A percentile compares a stretch with the other conserved stretches of the same genome.
These are phyloP conservation scores for Toxoplasma gondii DNA, from an alignment of 169 alveolate genomes.

Conservation along the genomic window DNA sequence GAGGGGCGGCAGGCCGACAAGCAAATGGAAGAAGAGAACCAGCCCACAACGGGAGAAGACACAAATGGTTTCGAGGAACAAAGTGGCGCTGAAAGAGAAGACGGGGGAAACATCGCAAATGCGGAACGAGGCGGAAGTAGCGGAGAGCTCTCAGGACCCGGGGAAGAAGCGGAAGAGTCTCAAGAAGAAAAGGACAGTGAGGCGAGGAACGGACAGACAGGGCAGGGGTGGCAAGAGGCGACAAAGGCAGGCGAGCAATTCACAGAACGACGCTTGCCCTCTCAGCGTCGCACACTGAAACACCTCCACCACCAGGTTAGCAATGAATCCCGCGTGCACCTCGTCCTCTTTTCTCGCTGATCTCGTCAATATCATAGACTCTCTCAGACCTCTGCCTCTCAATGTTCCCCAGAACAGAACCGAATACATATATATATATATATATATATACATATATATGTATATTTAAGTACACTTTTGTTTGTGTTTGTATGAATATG, in stretches of 20 bases:
- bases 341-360: not conserved
- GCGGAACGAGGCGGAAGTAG: not conserved
- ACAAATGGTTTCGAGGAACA: not conserved
- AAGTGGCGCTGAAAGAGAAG: not conserved
- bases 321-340: not conserved
- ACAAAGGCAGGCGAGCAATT: no score
- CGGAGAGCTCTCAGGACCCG: not conserved
- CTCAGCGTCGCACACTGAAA: not conserved
- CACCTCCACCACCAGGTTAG: constrained; percentile 37
- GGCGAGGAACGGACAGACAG: not conserved
- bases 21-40: no score
- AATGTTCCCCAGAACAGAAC: no score
- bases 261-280: no score
- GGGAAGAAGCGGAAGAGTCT: not conserved
- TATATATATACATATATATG: no score
- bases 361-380: not conserved
- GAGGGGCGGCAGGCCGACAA: not conserved
- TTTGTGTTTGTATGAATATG: no score
- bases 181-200: not conserved
- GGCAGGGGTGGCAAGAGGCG: not conserved
- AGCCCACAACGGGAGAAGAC: no score
- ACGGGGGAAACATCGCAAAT: not conserved
- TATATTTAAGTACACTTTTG: no score
- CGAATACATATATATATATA: no score
- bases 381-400: no score